phyloP scores from a whole-genome alignment of 129 eudicot species.

The Solidago caesia region DNA sequence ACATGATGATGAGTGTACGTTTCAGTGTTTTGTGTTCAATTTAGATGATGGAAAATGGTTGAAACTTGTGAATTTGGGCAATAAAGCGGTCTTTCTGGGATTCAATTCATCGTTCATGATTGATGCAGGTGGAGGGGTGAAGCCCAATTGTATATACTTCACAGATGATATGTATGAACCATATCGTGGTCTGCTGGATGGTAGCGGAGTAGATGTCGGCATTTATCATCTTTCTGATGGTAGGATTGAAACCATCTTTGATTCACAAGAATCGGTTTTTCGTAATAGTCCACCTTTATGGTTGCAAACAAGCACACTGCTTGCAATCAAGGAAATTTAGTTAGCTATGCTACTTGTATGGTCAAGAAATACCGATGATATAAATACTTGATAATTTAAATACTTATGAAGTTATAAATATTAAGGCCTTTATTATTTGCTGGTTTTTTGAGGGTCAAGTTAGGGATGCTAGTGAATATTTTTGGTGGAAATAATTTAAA shows the following conservation, averaged over 20 bases:
- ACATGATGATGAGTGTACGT: conserved; percentile 10
- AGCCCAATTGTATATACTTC: conserved; percentile 27
- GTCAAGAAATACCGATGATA: no score
- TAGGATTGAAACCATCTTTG: conserved; percentile 18
- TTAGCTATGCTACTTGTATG: background rate
- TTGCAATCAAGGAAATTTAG: background rate
- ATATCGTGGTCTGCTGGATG: conserved; percentile 25
- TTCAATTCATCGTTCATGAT: conserved; percentile 29
- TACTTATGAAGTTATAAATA: no score
- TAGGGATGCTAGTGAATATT: background rate
- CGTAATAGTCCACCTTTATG: conserved; percentile 30
- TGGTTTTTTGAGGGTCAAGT: background rate
- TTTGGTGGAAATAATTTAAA: background rate
- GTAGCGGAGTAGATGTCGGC: conserved; percentile 33
- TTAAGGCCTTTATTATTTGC: no score
- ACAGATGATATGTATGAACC: conserved; percentile 36
- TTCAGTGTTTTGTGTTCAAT: conserved; percentile 22
- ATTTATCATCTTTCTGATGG: conserved; percentile 28
- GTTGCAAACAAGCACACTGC: conserved; percentile 26
- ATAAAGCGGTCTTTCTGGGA: conserved; percentile 25
- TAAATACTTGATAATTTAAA: no score
- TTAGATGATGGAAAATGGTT: conserved; percentile 33
- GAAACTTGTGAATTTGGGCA: conserved; percentile 20
- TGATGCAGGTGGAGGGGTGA: conserved; percentile 24
- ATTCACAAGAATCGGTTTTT: conserved; percentile 21